Conservation (phyloP, 2,329 filamentous ascomycete genomes). For the Cladosporium sp. region DNA sequence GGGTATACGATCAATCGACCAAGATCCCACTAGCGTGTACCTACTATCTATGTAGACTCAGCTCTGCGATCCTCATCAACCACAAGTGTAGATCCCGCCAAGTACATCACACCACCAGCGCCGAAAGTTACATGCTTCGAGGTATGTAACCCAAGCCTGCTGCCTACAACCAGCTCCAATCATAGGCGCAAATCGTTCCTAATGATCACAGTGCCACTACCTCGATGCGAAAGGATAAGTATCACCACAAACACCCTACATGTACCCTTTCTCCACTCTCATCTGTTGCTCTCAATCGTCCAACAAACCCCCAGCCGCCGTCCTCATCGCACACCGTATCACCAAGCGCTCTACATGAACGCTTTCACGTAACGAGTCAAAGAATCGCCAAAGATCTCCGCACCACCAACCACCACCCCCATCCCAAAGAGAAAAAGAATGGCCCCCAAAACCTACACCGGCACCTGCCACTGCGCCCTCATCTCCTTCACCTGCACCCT, state of each 20-base stretch:
- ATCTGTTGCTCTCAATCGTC: not conserved
- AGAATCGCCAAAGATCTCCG: not conserved
- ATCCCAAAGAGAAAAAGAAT: not conserved
- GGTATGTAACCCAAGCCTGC: not conserved
- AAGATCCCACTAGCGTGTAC: not conserved
- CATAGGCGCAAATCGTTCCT: not conserved
- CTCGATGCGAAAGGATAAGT: not conserved
- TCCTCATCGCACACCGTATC: not conserved
- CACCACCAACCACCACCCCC: not conserved
- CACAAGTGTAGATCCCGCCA: not conserved
- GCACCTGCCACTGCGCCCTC: slow-evolving; percentile 11
- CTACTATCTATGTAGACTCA: not conserved
- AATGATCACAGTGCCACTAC: not conserved
- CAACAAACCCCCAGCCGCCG: not conserved
- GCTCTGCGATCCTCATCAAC: not conserved
- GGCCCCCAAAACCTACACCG: slow-evolving; percentile 5
- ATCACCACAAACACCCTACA: not conserved
- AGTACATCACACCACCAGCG: not conserved
- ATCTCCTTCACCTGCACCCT: slow-evolving; percentile 6
- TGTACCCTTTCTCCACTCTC: not conserved
- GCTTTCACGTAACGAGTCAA: no score
- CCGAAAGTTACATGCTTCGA: not conserved
- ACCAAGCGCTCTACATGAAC: not conserved
- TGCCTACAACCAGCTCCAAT: not conserved
- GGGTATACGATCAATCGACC: not conserved